These are phyloP conservation scores for Aschersonia sp. DNA, from an alignment of 2,329 filamentous ascomycete genomes.

Conservation along the genomic window DNA sequence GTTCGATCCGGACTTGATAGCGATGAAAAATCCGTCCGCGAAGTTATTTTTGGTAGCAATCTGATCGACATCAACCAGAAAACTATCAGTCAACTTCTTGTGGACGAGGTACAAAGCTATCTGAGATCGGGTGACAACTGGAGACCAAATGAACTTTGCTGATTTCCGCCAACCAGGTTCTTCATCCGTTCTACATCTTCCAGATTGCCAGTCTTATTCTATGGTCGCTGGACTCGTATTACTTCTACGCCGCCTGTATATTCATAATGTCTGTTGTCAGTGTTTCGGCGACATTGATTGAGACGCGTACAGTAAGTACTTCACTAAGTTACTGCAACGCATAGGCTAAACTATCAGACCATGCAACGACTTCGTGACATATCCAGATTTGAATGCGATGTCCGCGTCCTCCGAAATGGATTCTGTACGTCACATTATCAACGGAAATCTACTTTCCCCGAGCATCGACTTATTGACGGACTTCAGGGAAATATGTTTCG, in stretches of 20 bases:
- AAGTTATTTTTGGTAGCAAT: slow-evolving; percentile 80
- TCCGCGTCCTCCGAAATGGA: slow-evolving; percentile 81
- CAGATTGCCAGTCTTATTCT: slow-evolving; percentile 87
- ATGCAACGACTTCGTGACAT: slow-evolving; percentile 86
- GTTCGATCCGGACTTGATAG: slow-evolving; percentile 72
- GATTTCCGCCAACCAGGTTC: slow-evolving; percentile 37
- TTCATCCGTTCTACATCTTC: slow-evolving; percentile 97
- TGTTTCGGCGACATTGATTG: slow-evolving; percentile 76
- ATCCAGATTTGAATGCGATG: slow-evolving; percentile 87
- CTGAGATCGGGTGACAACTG: not conserved
- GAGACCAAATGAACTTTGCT: not conserved
- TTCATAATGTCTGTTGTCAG: slow-evolving; percentile 90
- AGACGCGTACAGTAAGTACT: slow-evolving; percentile 61
- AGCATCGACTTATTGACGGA: not conserved
- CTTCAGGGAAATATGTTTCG: slow-evolving; percentile 61
- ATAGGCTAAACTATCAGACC: slow-evolving; percentile 33
- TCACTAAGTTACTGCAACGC: not conserved
- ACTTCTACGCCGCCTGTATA: slow-evolving; percentile 93
- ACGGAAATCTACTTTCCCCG: not conserved
- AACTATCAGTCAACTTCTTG: slow-evolving; percentile 62
- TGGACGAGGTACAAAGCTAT: slow-evolving; percentile 58
- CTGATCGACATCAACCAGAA: slow-evolving; percentile 91
- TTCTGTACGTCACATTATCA: slow-evolving; percentile 51
- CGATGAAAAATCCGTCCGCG: slow-evolving; percentile 73
- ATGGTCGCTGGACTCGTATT: slow-evolving; percentile 94